These are phyloP conservation scores for Sphaerulina musiva DNA, from an alignment of 2,329 filamentous ascomycete genomes.

Conservation along the genomic window DNA sequence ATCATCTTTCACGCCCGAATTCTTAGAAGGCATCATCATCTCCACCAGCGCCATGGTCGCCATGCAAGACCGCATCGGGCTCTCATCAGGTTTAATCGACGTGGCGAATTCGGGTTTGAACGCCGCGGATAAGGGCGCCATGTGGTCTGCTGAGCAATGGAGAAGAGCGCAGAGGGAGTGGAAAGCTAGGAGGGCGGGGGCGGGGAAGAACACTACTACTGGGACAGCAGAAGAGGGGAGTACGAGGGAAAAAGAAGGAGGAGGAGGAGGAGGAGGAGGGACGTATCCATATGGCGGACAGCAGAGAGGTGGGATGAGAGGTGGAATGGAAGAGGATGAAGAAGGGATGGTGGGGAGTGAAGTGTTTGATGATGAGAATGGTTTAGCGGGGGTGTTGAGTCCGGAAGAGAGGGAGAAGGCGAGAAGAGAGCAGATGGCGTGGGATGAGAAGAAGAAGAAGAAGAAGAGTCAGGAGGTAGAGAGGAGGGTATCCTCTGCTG, in stretches of 20 bases:
- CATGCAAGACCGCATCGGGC: slow-evolving; percentile 11
- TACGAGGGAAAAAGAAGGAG: background rate
- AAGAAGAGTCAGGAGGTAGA: too few species aligned
- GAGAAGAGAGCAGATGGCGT: slow-evolving; percentile 4
- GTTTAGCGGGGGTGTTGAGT: background rate
- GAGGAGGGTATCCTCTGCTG: background rate
- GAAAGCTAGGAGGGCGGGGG: background rate
- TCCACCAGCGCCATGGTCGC: slow-evolving; percentile 11
- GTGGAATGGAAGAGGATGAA: background rate
- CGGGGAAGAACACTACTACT: too few species aligned
- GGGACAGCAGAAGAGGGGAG: background rate
- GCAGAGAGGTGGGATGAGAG: background rate
- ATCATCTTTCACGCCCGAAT: slow-evolving; percentile 4
- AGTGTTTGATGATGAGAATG: slow-evolving; percentile 8
- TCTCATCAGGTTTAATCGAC: slow-evolving; percentile 8
- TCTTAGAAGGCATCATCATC: slow-evolving; percentile 11
- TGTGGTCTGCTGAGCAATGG: background rate
- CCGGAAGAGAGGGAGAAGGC: slow-evolving; percentile 1
- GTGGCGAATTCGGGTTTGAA: background rate
- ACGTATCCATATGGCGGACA: background rate
- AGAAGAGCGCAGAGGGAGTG: background rate
- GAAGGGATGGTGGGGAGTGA: background rate
- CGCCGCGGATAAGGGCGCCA: background rate
- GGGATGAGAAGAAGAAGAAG: slow-evolving; percentile 6
- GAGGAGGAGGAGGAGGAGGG: background rate